Base-by-base conservation (phyloP, 1,284 basidiomycete genomes). In the Sporisorium graminicola region DNA sequence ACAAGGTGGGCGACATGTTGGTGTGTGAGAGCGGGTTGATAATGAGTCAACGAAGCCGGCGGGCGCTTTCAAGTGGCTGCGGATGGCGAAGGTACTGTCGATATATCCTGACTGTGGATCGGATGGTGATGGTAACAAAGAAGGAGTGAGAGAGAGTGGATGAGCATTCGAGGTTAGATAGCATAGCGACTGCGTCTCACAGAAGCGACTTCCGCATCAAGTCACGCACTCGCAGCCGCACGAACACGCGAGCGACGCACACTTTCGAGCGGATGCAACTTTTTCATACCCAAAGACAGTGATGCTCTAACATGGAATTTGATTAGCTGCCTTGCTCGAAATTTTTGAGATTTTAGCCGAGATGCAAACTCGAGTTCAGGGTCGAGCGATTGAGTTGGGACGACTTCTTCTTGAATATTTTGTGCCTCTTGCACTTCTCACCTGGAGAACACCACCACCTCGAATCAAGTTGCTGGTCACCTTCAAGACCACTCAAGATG, bases 361-460 rank as follows among this genome's bases (percentile, higher is more conserved):
- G 42, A 40, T n/a, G n/a, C n/a, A n/a, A n/a, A n/a, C n/a, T n/a
- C n/a, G n/a, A n/a, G n/a, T 29, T 5, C 55, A 62, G 59, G 59
- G 65, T 67, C 58, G 65, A 53, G 54, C 58, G 58, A 47, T 53
- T n/a, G n/a, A n/a, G n/a, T n/a, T n/a, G n/a, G n/a, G n/a, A n/a
- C n/a, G n/a, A n/a, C n/a, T n/a, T n/a, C n/a, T n/a, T n/a, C n/a
- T n/a, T n/a, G n/a, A n/a, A n/a, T n/a, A n/a, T 26, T 46, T 59
- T 54, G 44, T 52, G 13, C 12, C 10, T 9, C 13, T 46, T n/a
- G n/a, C n/a, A n/a, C n/a, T n/a, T n/a, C n/a, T n/a, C n/a, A n/a
- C n/a, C n/a, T n/a, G n/a, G 29, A 31, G 29, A 31, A 31, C 29
- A 31, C 16, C 35, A 55, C 53, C 46, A 31, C 31, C 29, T 51